These are phyloP conservation scores for Hondaea fermentalgiana DNA, from an alignment of 108 stramenopile species.

Conservation along the genomic window DNA sequence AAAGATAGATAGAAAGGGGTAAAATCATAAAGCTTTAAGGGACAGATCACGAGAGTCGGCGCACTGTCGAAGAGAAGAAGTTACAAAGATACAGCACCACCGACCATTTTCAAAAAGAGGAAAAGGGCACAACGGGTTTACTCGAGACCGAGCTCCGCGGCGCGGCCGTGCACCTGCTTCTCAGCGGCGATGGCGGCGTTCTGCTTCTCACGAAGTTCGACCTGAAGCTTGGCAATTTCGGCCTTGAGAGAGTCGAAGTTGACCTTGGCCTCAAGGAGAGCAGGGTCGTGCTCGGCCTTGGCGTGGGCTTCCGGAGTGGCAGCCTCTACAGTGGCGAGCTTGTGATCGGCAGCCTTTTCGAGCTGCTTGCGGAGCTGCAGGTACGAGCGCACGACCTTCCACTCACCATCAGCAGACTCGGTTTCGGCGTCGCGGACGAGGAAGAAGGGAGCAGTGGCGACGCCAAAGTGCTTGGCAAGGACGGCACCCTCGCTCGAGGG, in stretches of 20 bases:
- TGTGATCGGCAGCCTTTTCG: conserved; percentile 2
- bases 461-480: neutral
- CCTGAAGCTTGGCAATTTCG: neutral
- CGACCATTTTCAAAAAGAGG: no score
- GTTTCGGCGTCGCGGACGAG: neutral
- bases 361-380: neutral
- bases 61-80: no score
- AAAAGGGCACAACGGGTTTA: neutral
- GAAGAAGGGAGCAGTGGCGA: conserved; percentile 12
- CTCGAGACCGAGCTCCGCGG: neutral
- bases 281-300: neutral
- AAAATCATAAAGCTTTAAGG: no score
- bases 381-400: conserved; percentile 16
- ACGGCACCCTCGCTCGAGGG: neutral
- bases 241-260: neutral
- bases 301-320: neutral
- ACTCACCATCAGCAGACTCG: neutral
- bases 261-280: neutral
- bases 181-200: neutral
- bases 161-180: neutral
- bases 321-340: neutral
- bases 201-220: conserved; percentile 3
- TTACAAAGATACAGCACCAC: no score
- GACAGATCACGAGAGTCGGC: no score
- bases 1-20: no score